Evolutionary conservation across 371 early-diverging fungal species (phyloP).

Genomic region (Umbelopsis sp.): DNA sequence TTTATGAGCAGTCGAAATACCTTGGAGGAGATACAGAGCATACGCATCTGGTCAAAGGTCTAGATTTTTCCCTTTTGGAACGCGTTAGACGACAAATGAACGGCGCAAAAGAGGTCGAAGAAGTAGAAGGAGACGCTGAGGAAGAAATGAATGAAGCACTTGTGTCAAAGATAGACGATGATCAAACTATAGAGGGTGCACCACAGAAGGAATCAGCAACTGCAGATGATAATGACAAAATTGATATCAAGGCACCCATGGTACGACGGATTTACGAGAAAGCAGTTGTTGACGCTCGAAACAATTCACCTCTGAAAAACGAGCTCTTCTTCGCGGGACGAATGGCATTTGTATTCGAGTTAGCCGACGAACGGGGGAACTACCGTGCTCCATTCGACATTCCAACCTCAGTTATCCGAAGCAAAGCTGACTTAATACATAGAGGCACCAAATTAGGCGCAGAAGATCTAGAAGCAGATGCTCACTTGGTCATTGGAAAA

Average conservation of each 20-base stretch:
- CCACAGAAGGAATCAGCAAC: conserved; percentile 28
- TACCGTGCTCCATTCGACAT: conserved; percentile 63
- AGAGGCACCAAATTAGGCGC: conserved; percentile 31
- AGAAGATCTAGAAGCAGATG: conserved; percentile 48
- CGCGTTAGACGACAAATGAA: conserved; percentile 58
- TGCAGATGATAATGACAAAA: neutral
- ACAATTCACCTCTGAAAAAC: conserved; percentile 43
- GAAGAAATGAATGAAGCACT: conserved; percentile 24
- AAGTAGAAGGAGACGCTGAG: conserved; percentile 17
- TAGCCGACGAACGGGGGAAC: conserved; percentile 58
- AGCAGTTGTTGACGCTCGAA: conserved; percentile 42
- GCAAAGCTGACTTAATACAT: conserved; percentile 62
- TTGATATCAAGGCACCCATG: conserved; percentile 9
- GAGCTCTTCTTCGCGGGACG: conserved; percentile 81
- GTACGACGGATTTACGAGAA: conserved; percentile 42
- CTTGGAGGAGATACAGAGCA: conserved; percentile 86
- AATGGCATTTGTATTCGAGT: conserved; percentile 79
- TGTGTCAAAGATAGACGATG: conserved; percentile 11
- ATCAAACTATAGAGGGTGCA: neutral
- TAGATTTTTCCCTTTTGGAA: conserved; percentile 81
- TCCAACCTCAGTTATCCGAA: conserved; percentile 79
- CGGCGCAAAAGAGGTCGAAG: conserved; percentile 21
- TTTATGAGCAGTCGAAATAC: conserved; percentile 84
- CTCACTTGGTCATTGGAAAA: conserved; percentile 74
- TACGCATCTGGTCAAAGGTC: conserved; percentile 92